A percentile compares a stretch with the other conserved stretches of the same genome.
These are phyloP conservation scores for Aspergillus ruber DNA, from an alignment of 2,329 filamentous ascomycete genomes.

Conservation along the genomic window DNA sequence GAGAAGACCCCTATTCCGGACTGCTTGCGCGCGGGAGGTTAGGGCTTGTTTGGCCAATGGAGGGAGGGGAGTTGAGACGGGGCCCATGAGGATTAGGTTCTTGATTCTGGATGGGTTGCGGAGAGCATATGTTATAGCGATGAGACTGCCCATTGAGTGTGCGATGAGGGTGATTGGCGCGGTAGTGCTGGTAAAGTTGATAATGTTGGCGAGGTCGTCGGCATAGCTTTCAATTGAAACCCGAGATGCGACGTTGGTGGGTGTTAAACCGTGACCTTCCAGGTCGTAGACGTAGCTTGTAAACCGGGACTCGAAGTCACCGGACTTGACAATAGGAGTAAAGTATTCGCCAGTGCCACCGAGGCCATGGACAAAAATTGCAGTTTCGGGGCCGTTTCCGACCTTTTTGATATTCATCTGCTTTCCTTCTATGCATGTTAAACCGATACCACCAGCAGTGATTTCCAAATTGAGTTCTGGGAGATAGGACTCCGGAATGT, in stretches of 20 bases:
- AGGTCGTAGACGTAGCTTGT: slow-evolving; percentile 45
- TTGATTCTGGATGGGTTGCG: slow-evolving; percentile 35
- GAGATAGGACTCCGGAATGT: slow-evolving; percentile 13
- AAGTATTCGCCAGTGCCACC: slow-evolving; percentile 44
- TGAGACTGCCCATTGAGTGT: slow-evolving; percentile 48
- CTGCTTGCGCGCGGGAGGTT: slow-evolving; percentile 27
- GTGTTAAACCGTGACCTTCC: slow-evolving; percentile 52
- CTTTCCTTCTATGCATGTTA: slow-evolving; percentile 32
- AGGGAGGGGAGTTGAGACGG: slow-evolving; percentile 41
- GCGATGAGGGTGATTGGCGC: slow-evolving; percentile 36
- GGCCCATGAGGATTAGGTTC: slow-evolving; percentile 45
- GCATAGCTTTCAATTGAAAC: slow-evolving; percentile 42
- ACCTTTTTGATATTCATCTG: slow-evolving; percentile 27
- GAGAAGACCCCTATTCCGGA: slow-evolving; percentile 41
- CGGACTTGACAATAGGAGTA: slow-evolving; percentile 35
- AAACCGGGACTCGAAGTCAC: slow-evolving; percentile 18
- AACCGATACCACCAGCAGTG: slow-evolving; percentile 21
- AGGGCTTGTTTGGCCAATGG: slow-evolving; percentile 23
- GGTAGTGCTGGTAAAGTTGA: slow-evolving; percentile 26
- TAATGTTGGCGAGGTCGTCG: slow-evolving; percentile 37
- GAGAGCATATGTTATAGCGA: slow-evolving; percentile 41
- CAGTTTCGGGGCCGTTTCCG: slow-evolving; percentile 19
- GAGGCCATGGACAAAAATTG: slow-evolving; percentile 51
- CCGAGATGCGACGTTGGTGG: slow-evolving; percentile 32
- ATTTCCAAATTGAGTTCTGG: slow-evolving; percentile 25